Conservation (phyloP, 2,329 filamentous ascomycete genomes). For the Colletotrichum shisoi region DNA sequence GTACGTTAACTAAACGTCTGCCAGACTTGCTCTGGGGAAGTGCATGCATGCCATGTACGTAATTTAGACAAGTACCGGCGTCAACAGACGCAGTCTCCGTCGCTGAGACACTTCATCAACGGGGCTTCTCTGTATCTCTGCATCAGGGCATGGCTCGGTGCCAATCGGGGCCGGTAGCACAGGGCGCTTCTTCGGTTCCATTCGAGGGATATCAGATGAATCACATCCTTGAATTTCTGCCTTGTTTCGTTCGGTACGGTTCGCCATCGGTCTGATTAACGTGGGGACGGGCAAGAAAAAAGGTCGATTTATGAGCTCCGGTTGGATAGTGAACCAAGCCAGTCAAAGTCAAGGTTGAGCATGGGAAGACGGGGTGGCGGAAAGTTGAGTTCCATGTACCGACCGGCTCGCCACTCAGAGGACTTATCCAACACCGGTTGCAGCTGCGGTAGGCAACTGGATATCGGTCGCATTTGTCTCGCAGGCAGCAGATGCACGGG, state of each 20-base stretch:
- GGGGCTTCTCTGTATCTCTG: slow-evolving; percentile 14
- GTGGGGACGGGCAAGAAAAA: neutral
- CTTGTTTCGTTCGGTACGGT: neutral
- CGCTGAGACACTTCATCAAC: slow-evolving; percentile 20
- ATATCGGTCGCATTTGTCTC: neutral
- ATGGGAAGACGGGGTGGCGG: neutral
- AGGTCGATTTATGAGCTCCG: neutral
- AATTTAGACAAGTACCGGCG: slow-evolving; percentile 34
- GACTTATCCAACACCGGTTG: slow-evolving; percentile 19
- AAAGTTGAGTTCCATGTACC: slow-evolving; percentile 25
- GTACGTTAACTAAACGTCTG: slow-evolving; percentile 14
- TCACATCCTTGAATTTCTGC: neutral
- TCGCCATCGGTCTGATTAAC: slow-evolving; percentile 4
- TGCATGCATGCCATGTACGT: slow-evolving; percentile 37
- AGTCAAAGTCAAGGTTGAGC: too few species aligned
- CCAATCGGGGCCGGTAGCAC: slow-evolving; percentile 15
- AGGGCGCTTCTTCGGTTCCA: slow-evolving; percentile 13
- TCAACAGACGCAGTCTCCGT: slow-evolving; percentile 24
- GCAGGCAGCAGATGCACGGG: slow-evolving; percentile 9
- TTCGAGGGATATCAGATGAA: slow-evolving; percentile 13
- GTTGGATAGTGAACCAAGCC: slow-evolving; percentile 1
- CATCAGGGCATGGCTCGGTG: slow-evolving; percentile 9
- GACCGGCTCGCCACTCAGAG: slow-evolving; percentile 11
- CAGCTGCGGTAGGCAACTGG: slow-evolving; percentile 3
- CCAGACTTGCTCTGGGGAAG: slow-evolving; percentile 23